Conservation (phyloP, 2,329 filamentous ascomycete genomes). For the Cladosporium sp. region DNA sequence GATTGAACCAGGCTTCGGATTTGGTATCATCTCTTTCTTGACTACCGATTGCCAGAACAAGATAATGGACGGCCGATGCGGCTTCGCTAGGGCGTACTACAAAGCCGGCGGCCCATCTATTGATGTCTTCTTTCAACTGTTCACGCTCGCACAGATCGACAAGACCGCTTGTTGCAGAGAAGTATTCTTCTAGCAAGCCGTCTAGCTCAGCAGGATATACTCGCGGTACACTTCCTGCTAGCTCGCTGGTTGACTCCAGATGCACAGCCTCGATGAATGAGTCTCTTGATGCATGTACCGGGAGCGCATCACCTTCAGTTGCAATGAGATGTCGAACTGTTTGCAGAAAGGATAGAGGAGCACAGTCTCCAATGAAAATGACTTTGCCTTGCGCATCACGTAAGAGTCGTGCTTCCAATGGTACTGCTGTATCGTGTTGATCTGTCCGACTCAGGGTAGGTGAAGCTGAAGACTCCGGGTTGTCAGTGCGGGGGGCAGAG, state of each 20-base stretch:
- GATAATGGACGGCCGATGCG: constrained; percentile 46
- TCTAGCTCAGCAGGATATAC: constrained; percentile 39
- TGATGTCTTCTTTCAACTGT: constrained; percentile 28
- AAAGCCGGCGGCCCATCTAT: constrained; percentile 23
- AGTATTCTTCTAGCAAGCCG: constrained; percentile 39
- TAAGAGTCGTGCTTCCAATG: constrained; percentile 43
- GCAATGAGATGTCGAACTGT: constrained; percentile 50
- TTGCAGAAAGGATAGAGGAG: constrained; percentile 50
- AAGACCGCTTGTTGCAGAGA: constrained; percentile 45
- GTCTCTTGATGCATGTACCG: constrained; percentile 17
- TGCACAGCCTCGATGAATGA: constrained; percentile 21
- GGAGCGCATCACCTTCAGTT: constrained; percentile 36
- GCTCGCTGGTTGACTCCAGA: constrained; percentile 16
- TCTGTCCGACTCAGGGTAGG: constrained; percentile 19
- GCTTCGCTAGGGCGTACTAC: constrained; percentile 32
- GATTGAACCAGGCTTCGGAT: constrained; percentile 46
- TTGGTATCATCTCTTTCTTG: constrained; percentile 40
- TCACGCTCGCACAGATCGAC: constrained; percentile 46
- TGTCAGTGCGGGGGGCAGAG: background rate
- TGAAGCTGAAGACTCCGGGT: constrained; percentile 12
- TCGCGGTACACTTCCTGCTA: constrained; percentile 26
- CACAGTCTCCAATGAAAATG: constrained; percentile 53
- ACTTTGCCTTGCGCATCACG: constrained; percentile 51
- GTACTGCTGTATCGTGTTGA: constrained; percentile 39
- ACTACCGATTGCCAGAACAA: constrained; percentile 49